Base-by-base conservation (phyloP, 1,284 basidiomycete genomes). In the Leccinum huronense region DNA sequence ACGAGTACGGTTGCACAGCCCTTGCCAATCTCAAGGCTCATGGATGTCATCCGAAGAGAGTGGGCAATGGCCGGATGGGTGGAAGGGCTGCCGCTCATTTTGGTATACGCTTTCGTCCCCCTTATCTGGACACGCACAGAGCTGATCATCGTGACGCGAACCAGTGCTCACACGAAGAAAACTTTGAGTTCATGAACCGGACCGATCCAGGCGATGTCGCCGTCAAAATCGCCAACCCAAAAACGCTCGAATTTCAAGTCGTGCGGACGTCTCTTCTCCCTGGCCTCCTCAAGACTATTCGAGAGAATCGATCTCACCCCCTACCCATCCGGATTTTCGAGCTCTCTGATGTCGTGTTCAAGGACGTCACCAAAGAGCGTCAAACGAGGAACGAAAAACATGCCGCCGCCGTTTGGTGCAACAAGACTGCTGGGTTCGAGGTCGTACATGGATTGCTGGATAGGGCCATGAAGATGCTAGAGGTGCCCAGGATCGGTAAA, bases 1-100 rank as follows among this genome's bases (percentile, higher is more conserved):
- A 97, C 95, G n/a, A 97, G 91, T 74, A 98, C 97, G 3, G 94
- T 99, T 40, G 97, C 94, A 19, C 94, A 95, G 73, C 94, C 95
- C 9, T 83, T 96, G 65, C 88, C 90, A 3, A 88, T 98, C 72
- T 97, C 94, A 81, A 96, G 91, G 77, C 81, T 99, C 16, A 89
- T 87, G 68, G 97, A 99, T 75, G 84, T 97, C 62, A 83, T 99
- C 45, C 85, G 97, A 56, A 80, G 83, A 64, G 95, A 99, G 75
- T 98, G 96, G 84, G 95, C 95, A 0, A 84, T 94, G 74, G 91
- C 95, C 0, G 97, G 97, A 23, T 99, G 97, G 95, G 84, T 94
- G 56, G 97, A 99, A 78, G 95, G 94, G 3, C 82, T 99, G 5
- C 94, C 97, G 30, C 84, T 99, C 63, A 99, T 96, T 75, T 83